phyloP scores from a whole-genome alignment of 179 eudicot genomes.

The Spergularia azorica region DNA sequence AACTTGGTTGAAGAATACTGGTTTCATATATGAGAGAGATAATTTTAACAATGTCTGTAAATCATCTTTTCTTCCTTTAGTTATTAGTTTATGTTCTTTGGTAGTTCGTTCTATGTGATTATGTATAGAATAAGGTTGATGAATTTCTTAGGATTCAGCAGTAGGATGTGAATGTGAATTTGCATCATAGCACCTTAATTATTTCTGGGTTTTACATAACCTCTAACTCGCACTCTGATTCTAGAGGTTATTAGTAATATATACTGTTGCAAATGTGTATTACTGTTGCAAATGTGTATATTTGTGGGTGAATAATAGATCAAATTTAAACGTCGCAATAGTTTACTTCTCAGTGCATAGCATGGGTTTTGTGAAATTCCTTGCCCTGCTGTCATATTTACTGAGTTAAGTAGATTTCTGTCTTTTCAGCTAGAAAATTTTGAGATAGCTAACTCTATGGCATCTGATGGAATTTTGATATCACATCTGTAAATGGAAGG shows the following conservation, averaged over 20 bases:
- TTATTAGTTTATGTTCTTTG: conserved; percentile 4
- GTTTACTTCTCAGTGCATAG: not conserved
- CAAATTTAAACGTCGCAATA: not conserved
- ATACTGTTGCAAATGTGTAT: not conserved
- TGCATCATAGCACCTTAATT: not conserved
- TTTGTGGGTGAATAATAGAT: not conserved
- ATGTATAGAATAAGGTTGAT: not conserved
- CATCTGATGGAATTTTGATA: not conserved
- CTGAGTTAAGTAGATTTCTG: not conserved
- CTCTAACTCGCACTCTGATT: not conserved
- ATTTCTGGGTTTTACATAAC: not conserved
- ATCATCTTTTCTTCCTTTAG: conserved; percentile 30
- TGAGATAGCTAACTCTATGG: not conserved
- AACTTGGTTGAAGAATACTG: conserved; percentile 79
- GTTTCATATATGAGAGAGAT: conserved; percentile 84
- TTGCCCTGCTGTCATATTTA: no score
- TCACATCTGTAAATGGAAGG: not conserved
- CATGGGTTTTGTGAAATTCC: not conserved
- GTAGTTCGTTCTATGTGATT: not conserved
- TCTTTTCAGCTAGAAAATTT: not conserved
- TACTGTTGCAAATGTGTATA: not conserved
- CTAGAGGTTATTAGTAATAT: not conserved
- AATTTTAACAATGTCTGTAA: conserved; percentile 74
- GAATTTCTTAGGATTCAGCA: not conserved
- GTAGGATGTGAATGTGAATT: not conserved